These are phyloP conservation scores for Cladophialophora chaetospira DNA, from an alignment of 2,329 filamentous ascomycete genomes.

Conservation along the genomic window DNA sequence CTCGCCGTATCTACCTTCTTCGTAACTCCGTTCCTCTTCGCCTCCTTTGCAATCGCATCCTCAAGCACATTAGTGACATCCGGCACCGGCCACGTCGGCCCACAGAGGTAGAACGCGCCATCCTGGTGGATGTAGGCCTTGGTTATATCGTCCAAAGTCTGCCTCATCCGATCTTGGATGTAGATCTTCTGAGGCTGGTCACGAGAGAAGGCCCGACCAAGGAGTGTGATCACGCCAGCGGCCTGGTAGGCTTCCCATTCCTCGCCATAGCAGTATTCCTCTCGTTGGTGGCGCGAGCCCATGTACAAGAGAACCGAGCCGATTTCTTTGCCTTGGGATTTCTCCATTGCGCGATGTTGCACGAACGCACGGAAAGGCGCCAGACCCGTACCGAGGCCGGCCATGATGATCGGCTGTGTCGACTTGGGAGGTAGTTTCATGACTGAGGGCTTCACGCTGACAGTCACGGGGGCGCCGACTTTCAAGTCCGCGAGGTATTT, in stretches of 20 bases:
- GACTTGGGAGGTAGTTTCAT: constrained; percentile 95
- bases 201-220: constrained; percentile 91
- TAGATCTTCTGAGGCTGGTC: constrained; percentile 99
- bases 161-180: constrained; percentile 96
- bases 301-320: constrained; percentile 93
- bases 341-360: constrained; percentile 96
- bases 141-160: constrained; percentile 79
- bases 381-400: constrained; percentile 94
- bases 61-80: constrained; percentile 92
- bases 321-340: constrained; percentile 94
- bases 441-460: constrained; percentile 94
- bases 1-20: constrained; percentile 83
- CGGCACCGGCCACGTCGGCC: constrained; percentile 96
- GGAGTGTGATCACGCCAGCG: constrained; percentile 89
- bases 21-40: constrained; percentile 58
- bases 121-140: constrained; percentile 84
- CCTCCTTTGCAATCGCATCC: constrained; percentile 83
- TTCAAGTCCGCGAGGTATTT: constrained; percentile 79
- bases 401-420: constrained; percentile 96
- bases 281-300: constrained; percentile 92
- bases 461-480: constrained; percentile 77
- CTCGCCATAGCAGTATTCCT: constrained; percentile 98
- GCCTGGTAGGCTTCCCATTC: constrained; percentile 99
- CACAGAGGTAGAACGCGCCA: constrained; percentile 95
- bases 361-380: constrained; percentile 99